phyloP scores from a whole-genome alignment of 2,329 filamentous ascomycete species.

The Colletotrichum echinochloae region DNA sequence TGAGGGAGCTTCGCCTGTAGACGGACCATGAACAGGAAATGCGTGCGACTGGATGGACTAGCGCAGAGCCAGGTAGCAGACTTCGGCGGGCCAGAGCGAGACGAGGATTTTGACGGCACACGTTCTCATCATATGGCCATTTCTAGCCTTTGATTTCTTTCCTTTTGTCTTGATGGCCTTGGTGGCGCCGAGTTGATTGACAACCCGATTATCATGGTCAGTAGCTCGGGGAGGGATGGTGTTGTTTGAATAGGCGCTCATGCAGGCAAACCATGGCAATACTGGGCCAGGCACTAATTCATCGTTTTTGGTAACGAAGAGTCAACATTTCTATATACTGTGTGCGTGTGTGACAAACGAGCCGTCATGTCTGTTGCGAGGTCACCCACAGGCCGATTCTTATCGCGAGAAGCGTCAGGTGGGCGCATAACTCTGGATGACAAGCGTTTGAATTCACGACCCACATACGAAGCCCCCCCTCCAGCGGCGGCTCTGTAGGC shows the following conservation, averaged over 20 bases:
- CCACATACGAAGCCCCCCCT: background rate
- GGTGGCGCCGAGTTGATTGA: background rate
- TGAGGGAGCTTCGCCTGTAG: constrained; percentile 85
- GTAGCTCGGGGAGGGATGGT: constrained; percentile 8
- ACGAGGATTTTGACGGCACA: background rate
- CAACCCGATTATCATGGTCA: background rate
- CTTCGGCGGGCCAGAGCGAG: background rate
- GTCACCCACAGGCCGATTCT: background rate
- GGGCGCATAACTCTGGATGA: background rate
- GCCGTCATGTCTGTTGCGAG: background rate
- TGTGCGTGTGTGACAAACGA: background rate
- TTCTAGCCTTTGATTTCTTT: constrained; percentile 10
- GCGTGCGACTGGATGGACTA: background rate
- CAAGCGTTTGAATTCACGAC: background rate
- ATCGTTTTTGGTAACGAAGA: background rate
- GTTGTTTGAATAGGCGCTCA: constrained; percentile 12
- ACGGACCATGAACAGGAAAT: constrained; percentile 8
- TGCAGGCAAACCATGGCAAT: background rate
- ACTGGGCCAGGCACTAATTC: constrained; percentile 1
- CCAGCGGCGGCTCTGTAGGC: constrained; percentile 8
- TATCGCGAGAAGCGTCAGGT: background rate
- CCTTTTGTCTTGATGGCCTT: constrained; percentile 7
- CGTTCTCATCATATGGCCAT: constrained; percentile 7
- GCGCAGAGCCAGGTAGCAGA: background rate
- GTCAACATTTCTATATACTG: too few species aligned